Percentiles rank a stretch among this genome's conserved stretches.
These are phyloP conservation scores for Leccinum ochraceum DNA, from an alignment of 768 basidiomycete genomes.

Conservation along the genomic window DNA sequence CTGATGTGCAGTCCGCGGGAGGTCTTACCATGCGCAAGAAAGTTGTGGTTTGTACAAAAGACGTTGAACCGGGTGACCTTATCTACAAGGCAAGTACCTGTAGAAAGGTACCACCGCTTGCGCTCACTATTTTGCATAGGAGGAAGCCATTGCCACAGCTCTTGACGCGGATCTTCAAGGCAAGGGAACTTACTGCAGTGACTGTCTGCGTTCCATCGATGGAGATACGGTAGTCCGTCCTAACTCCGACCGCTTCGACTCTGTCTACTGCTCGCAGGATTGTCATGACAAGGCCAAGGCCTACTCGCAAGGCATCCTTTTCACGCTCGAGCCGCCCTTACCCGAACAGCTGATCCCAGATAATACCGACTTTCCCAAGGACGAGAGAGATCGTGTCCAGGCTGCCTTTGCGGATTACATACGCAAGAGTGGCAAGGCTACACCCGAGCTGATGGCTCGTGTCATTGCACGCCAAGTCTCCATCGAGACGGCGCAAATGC, in stretches of 20 bases:
- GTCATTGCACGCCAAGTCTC: conserved; percentile 74
- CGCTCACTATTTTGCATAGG: conserved; percentile 43
- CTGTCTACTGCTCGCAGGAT: conserved; percentile 72
- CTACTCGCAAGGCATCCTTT: conserved; percentile 70
- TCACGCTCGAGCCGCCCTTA: conserved; percentile 63
- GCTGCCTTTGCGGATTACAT: conserved; percentile 56
- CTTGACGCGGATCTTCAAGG: conserved; percentile 73
- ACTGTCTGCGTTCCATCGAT: conserved; percentile 66
- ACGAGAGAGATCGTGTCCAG: conserved; percentile 60
- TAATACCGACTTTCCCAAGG: conserved; percentile 34
- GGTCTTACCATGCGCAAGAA: conserved; percentile 41
- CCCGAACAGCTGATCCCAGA: conserved; percentile 44
- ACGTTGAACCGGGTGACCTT: conserved; percentile 67
- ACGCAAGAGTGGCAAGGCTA: conserved; percentile 46
- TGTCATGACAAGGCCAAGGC: conserved; percentile 57
- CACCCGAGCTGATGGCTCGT: conserved; percentile 62
- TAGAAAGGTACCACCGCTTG: conserved; percentile 1
- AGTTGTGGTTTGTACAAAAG: conserved; percentile 62
- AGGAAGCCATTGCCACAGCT: conserved; percentile 68
- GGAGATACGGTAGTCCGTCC: conserved; percentile 45
- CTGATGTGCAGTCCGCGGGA: conserved; percentile 12
- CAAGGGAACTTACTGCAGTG: conserved; percentile 67
- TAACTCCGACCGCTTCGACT: conserved; percentile 52
- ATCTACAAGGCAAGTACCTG: conserved; percentile 65
- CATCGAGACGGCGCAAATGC: conserved; percentile 60